Evolutionary conservation across 352 stramenopile species (phyloP).

Genomic region (Thraustotheca clavata): DNA sequence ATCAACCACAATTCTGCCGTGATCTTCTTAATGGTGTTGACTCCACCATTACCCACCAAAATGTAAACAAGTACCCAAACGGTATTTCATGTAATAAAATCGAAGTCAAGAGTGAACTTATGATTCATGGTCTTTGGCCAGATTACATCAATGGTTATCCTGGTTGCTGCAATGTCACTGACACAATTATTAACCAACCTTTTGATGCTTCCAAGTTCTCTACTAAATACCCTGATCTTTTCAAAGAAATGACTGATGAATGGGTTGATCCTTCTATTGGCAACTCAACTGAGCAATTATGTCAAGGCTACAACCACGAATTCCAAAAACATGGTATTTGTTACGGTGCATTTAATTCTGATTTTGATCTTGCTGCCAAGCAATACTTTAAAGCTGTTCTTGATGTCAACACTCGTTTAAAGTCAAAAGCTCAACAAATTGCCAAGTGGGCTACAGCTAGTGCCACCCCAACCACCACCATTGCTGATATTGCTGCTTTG

Average conservation of each 20-base stretch:
- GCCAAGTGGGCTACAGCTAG: constrained; percentile 36
- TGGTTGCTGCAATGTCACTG: constrained; percentile 57
- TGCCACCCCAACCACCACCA: constrained; percentile 21
- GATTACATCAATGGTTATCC: constrained; percentile 72
- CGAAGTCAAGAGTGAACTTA: constrained; percentile 44
- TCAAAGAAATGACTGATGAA: constrained; percentile 44
- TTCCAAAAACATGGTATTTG: constrained; percentile 79
- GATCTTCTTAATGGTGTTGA: constrained; percentile 60
- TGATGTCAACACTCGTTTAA: constrained; percentile 35
- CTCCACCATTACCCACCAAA: constrained; percentile 72
- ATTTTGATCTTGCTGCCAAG: constrained; percentile 41
- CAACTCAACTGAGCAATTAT: constrained; percentile 49
- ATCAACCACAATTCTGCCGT: constrained; percentile 71
- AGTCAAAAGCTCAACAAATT: constrained; percentile 38
- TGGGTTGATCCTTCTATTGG: constrained; percentile 58
- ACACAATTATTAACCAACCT: constrained; percentile 45
- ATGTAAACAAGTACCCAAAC: constrained; percentile 53
- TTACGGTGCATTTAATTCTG: constrained; percentile 43
- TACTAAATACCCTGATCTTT: constrained; percentile 33
- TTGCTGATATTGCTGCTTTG: constrained; percentile 36
- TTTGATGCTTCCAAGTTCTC: constrained; percentile 42
- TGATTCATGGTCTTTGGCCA: constrained; percentile 69
- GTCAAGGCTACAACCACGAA: constrained; percentile 77
- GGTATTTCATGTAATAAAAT: constrained; percentile 37
- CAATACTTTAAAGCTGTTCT: constrained; percentile 60